Evolutionary conservation across 2,329 filamentous ascomycete species (phyloP).

Genomic region (Ascomycota sp.): DNA sequence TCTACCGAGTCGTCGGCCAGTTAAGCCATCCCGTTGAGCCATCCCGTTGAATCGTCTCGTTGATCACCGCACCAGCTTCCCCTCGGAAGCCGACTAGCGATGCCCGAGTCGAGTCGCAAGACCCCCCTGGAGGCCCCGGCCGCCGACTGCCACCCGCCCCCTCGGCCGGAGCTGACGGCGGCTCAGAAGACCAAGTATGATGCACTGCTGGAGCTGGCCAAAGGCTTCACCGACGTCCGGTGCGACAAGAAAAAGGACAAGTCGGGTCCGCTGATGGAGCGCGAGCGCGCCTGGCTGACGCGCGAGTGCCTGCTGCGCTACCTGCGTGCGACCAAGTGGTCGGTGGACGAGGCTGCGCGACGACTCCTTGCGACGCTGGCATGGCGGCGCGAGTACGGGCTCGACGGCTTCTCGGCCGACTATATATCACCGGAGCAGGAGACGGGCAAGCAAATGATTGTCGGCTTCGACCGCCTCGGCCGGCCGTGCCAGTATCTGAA

Average conservation of each 20-base stretch:
- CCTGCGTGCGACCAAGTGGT: conserved; percentile 83
- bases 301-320: conserved; percentile 82
- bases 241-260: conserved; percentile 33
- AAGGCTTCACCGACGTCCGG: conserved; percentile 43
- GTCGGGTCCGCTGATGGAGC: conserved; percentile 45
- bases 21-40: no score
- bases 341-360: conserved; percentile 48
- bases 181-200: conserved; percentile 72
- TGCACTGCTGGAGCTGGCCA: conserved; percentile 46
- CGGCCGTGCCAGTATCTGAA: conserved; percentile 82
- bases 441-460: conserved; percentile 80
- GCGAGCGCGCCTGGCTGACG: conserved; percentile 75
- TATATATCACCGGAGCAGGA: conserved; percentile 87
- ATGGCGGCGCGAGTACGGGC: conserved; percentile 80
- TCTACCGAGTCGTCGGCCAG: no score
- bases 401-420: conserved; percentile 57
- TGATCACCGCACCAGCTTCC: no score
- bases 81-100: no score
- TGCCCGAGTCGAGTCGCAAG: conserved; percentile 10
- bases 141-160: conserved; percentile 31
- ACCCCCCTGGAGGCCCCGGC: conserved; percentile 37
- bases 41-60: no score
- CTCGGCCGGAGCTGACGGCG: conserved; percentile 37
- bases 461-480: conserved; percentile 67
- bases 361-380: conserved; percentile 60